Base-by-base conservation (phyloP, 768 basidiomycete species). In the Mycena indigotica region DNA sequence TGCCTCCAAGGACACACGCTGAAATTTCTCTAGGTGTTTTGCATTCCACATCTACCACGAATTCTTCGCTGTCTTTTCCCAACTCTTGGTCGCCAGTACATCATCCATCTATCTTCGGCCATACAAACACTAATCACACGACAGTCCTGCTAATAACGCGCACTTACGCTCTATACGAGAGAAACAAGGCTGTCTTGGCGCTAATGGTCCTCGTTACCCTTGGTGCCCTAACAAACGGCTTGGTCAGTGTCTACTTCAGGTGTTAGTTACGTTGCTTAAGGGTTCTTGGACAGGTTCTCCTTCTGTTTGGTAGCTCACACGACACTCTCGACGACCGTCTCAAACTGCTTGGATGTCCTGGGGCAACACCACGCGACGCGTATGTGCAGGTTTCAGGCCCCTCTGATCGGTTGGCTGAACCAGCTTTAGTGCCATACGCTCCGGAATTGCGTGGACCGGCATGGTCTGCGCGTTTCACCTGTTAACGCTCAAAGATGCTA, bases 141-240 rank as follows among this genome's bases (percentile, higher is more conserved):
- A 21, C 21, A 62, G 61, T 29, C 17, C 56, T 62, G 28, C 61
- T 62, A 39, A 53, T 62, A 19, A 58, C 49, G 28, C 44, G 61
- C 3, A 62, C 61, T n/a, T 62, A 58, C 16, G 61, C 57, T 2
- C 40, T 62, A 8, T 58, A 62, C 51, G 54, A 56, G 24, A 53
- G 55, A n/a, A 56, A 56, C 28, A 62, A 58, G 24, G 12, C 16
- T 3, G 30, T 58, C 24, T 40, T 62, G 28, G 51, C 38, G 10
- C 21, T 53, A 15, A 58, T 38, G 51, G 4, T 56, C 17, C 21
- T 15, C 3, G 57, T 62, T 17, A 52, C 45, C 19, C 1, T 58
- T 15, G 45, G 8, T 29, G 57, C 17, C 4, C 10, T 50, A n/a
- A 38, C 23, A 23, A 28, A 24, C 41, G 55, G 41, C 10, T 13